Evolutionary conservation across 306 rosid species (phyloP).

Genomic region (Begonia loranthoides): DNA sequence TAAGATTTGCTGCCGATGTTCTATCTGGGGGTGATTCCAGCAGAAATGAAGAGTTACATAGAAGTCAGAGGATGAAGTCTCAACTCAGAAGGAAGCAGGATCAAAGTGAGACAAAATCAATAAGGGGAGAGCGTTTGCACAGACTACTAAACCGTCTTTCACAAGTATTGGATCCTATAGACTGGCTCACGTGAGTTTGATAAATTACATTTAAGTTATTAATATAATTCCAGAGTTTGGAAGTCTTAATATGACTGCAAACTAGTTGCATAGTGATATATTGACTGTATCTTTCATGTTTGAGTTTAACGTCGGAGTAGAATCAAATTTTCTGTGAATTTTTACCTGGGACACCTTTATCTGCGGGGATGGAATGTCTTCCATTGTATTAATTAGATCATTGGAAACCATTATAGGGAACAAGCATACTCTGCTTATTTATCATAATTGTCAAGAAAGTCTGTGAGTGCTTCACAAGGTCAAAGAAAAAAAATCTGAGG

Average conservation of each 20-base stretch:
- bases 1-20: slow-evolving; percentile 82
- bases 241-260: background rate
- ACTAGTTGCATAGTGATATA: too few species aligned
- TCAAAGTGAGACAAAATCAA: slow-evolving; percentile 38
- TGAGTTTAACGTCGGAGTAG: too few species aligned
- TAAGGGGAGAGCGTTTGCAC: slow-evolving; percentile 45
- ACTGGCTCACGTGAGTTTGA: slow-evolving; percentile 92
- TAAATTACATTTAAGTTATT: background rate
- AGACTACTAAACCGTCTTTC: slow-evolving; percentile 59
- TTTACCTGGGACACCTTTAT: too few species aligned
- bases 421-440: too few species aligned
- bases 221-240: background rate
- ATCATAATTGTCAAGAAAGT: too few species aligned
- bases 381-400: too few species aligned
- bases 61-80: slow-evolving; percentile 31
- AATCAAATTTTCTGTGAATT: too few species aligned
- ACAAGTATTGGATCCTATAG: slow-evolving; percentile 86
- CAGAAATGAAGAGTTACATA: slow-evolving; percentile 31
- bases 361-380: too few species aligned
- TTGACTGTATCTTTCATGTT: too few species aligned
- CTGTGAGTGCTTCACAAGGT: too few species aligned
- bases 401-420: too few species aligned
- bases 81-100: slow-evolving; percentile 64
- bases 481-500: too few species aligned
- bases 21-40: slow-evolving; percentile 73